These are phyloP conservation scores for Myriangium duriaei DNA, from an alignment of 2,329 filamentous ascomycete species.

Conservation along the genomic window DNA sequence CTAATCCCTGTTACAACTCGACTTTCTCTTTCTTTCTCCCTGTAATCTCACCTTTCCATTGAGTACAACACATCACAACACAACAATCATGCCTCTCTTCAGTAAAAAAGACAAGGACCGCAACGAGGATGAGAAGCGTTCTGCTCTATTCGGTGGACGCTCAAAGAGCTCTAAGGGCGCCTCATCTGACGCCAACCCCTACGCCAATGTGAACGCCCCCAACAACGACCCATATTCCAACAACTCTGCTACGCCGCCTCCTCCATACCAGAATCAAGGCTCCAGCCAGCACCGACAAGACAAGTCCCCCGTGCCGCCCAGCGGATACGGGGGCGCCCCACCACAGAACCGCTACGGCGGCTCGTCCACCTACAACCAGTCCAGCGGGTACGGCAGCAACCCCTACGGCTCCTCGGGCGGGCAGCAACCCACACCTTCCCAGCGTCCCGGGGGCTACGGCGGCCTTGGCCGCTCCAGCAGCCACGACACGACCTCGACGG, in stretches of 20 bases:
- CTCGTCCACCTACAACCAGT: constrained; percentile 25
- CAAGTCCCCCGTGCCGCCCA: constrained; percentile 32
- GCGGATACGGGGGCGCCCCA: constrained; percentile 29
- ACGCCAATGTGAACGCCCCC: constrained; percentile 33
- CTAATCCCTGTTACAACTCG: no score
- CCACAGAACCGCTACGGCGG: constrained; percentile 16
- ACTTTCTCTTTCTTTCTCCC: neutral
- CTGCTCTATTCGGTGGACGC: constrained; percentile 46
- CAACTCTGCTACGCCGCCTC: constrained; percentile 17
- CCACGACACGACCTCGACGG: constrained; percentile 37
- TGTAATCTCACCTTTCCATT: constrained; percentile 2
- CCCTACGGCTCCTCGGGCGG: constrained; percentile 34
- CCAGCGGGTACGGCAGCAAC: constrained; percentile 39
- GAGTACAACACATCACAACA: no score
- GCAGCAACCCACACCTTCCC: constrained; percentile 11
- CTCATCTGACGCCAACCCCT: constrained; percentile 40
- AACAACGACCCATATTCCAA: constrained; percentile 22
- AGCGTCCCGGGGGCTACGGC: constrained; percentile 42
- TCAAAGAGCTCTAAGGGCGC: constrained; percentile 42
- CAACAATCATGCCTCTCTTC: constrained; percentile 33
- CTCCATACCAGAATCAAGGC: constrained; percentile 18
- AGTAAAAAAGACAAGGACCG: constrained; percentile 40
- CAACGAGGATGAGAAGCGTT: constrained; percentile 39
- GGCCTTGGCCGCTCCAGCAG: constrained; percentile 39
- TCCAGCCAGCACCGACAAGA: constrained; percentile 26